These are phyloP conservation scores for Ceratocystis cacaofunesta DNA, from an alignment of 2,329 filamentous ascomycete genomes.

Conservation along the genomic window DNA sequence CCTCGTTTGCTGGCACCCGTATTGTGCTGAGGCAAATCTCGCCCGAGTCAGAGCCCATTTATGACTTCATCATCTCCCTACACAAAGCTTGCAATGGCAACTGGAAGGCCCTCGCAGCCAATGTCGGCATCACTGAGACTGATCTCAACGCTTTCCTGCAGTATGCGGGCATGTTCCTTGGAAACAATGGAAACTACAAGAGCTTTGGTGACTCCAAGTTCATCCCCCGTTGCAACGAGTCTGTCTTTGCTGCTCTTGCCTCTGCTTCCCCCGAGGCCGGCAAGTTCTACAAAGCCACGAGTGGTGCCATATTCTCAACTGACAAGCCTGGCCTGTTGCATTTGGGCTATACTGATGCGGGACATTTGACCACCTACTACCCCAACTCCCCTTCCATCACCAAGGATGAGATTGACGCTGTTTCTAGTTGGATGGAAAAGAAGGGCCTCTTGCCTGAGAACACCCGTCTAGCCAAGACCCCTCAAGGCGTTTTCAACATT, in stretches of 20 bases:
- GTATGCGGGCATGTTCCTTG: slow-evolving; percentile 64
- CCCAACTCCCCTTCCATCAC: slow-evolving; percentile 61
- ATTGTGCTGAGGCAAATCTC: slow-evolving; percentile 71
- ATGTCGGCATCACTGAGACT: slow-evolving; percentile 47
- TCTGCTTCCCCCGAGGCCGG: slow-evolving; percentile 44
- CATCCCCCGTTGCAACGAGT: slow-evolving; percentile 53
- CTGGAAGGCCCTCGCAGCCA: slow-evolving; percentile 52
- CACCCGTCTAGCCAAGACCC: slow-evolving; percentile 55
- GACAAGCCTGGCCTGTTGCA: slow-evolving; percentile 52
- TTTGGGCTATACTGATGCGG: slow-evolving; percentile 57
- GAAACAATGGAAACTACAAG: slow-evolving; percentile 75
- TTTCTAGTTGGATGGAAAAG: slow-evolving; percentile 58
- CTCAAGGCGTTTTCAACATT: slow-evolving; percentile 51
- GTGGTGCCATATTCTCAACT: slow-evolving; percentile 57
- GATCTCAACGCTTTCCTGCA: slow-evolving; percentile 56
- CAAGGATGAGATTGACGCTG: slow-evolving; percentile 55
- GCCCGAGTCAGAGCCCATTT: slow-evolving; percentile 67
- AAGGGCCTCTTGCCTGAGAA: slow-evolving; percentile 63
- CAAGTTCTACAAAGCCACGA: slow-evolving; percentile 51
- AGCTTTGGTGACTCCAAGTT: slow-evolving; percentile 78
- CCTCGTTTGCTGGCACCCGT: slow-evolving; percentile 60
- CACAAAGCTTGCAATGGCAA: slow-evolving; percentile 52
- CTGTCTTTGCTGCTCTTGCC: slow-evolving; percentile 50
- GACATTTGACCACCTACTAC: slow-evolving; percentile 72
- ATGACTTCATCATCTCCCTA: slow-evolving; percentile 62